These are phyloP conservation scores for Neopestalotiopsis sp. DNA, from an alignment of 2,329 filamentous ascomycete genomes.

Conservation along the genomic window DNA sequence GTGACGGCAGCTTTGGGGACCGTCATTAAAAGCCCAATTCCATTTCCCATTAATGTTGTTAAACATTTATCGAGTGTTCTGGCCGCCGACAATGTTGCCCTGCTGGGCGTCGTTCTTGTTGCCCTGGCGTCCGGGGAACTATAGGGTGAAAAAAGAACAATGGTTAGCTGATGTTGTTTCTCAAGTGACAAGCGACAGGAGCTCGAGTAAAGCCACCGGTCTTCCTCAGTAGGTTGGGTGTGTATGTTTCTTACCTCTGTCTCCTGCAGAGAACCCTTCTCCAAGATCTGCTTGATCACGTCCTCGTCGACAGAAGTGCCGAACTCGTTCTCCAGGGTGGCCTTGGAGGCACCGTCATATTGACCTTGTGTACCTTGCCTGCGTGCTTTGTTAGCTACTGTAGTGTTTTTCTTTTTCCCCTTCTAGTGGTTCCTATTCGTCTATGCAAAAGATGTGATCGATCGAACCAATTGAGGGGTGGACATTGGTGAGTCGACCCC, in stretches of 20 bases:
- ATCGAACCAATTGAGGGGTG: neutral
- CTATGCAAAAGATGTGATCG: neutral
- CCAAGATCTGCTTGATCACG: conserved; percentile 79
- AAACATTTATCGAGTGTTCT: conserved; percentile 15
- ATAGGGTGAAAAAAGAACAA: neutral
- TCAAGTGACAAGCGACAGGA: conserved; percentile 17
- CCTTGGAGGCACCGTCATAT: conserved; percentile 76
- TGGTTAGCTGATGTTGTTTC: conserved; percentile 9
- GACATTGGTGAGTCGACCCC: neutral
- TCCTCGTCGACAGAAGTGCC: conserved; percentile 81
- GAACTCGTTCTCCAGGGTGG: conserved; percentile 82
- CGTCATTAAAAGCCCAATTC: neutral
- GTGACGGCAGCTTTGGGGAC: neutral
- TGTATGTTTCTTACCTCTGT: conserved; percentile 47
- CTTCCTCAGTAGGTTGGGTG: neutral
- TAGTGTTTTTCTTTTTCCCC: neutral
- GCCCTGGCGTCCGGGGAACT: conserved; percentile 60
- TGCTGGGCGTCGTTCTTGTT: conserved; percentile 56
- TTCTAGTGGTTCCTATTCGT: neutral
- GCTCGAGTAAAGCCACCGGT: too few relatives aligned
- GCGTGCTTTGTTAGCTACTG: conserved; percentile 8
- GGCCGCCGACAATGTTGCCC: conserved; percentile 48
- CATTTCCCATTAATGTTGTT: neutral
- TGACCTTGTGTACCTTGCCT: conserved; percentile 88
- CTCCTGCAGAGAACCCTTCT: conserved; percentile 74